Evolutionary conservation across 2,329 filamentous ascomycete genomes (phyloP), one percentile per base, ranked within the genome.

Genomic region (Paracoccidioides brasiliensis): DNA sequence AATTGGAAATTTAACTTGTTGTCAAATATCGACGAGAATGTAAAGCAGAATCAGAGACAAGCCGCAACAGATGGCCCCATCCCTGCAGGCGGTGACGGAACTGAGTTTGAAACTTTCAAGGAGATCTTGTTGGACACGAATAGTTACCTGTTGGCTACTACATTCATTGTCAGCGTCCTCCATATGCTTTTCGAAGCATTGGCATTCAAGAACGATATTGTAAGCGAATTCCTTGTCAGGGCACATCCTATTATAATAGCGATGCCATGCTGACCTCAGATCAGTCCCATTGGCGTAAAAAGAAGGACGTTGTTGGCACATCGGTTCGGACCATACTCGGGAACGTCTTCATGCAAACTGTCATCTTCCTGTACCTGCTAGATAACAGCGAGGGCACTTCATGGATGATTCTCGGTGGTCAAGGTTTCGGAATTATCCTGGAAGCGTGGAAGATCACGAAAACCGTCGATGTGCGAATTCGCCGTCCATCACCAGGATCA

Each of bases 291-390:
- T 98, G 93, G 82, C 88, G 90, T 68, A 96, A 97, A 78, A 98
- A 98, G 85, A 98, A 98, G 78, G 94, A 97, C 75, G 93, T 95
- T 57, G 87, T 98, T 33, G 93, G 93, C 60, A 95, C 95, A 48
- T 96, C 90, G 0, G 86, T 98, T 58, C 89, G 93, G 56, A 94
- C 91, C 37, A 98, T 98, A 66, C 77, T 98, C 56, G 90, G 88
- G 69, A 98, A 97, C 66, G 90, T 97, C 59, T 90, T 97, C 71
- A 98, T 98, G 93, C 93, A 98, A 72, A 72, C 80, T 5, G 80
- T 97, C 66, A 96, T 98, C 71, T 94, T 98, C 80, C 79, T 98
- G 48, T 98, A 98, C 72, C 80, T 98, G 35, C 76, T 98, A 64
- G 93, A 98, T 75, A 97, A 98, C 76, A 94, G 90, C 62, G 90